phyloP scores from a whole-genome alignment of 768 basidiomycete genomes.

The Hydnomerulius pinastri region DNA sequence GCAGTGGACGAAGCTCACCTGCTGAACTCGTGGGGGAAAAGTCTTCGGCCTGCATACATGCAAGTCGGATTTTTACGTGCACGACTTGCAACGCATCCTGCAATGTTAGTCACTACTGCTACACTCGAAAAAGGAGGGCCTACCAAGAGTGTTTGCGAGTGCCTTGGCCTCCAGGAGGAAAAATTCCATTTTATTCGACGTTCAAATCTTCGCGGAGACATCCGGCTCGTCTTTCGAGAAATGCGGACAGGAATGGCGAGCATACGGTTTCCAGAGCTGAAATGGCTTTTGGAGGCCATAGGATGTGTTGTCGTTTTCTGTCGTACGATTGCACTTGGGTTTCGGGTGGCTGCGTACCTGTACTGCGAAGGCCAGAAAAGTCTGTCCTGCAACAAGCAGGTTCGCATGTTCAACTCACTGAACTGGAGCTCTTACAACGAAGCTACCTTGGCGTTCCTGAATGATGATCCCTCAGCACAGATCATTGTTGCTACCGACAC shows the following conservation, averaged over 20 bases:
- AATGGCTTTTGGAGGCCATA: slow-evolving; percentile 4
- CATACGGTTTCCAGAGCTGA: slow-evolving; percentile 3
- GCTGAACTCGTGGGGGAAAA: slow-evolving; percentile 23
- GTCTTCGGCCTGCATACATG: slow-evolving; percentile 22
- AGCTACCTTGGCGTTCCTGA: slow-evolving; percentile 1
- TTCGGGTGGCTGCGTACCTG: slow-evolving; percentile 6
- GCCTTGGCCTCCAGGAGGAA: neutral
- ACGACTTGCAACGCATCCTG: slow-evolving; percentile 7
- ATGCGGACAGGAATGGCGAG: neutral
- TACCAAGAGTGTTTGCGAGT: neutral
- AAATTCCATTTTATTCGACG: neutral
- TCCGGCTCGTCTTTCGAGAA: neutral
- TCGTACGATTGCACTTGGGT: slow-evolving; percentile 3
- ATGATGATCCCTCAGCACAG: slow-evolving; percentile 6
- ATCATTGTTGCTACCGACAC: slow-evolving; percentile 9
- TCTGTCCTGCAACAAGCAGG: neutral
- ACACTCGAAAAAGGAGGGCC: neutral
- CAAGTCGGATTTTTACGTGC: slow-evolving; percentile 24
- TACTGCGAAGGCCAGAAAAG: neutral
- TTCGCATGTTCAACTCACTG: slow-evolving; percentile 11
- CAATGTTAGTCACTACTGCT: neutral
- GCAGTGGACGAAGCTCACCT: slow-evolving; percentile 33
- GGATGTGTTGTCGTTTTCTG: slow-evolving; percentile 6
- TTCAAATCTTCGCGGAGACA: neutral
- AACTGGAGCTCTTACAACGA: slow-evolving; percentile 5